Conservation (phyloP, 2,329 filamentous ascomycete species). For the Dactylellina haptotyla region DNA sequence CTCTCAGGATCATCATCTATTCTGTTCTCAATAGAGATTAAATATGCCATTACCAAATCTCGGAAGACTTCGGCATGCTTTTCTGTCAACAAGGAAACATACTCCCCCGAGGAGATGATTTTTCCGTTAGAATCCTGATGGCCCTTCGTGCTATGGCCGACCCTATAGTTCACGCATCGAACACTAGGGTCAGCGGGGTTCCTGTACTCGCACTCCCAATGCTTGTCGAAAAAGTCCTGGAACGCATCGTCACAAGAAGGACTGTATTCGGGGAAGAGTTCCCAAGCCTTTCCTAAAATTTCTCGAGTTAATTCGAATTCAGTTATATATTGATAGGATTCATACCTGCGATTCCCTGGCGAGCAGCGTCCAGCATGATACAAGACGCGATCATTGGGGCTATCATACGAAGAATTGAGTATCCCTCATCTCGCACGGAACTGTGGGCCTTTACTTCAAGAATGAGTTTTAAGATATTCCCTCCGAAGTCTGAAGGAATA, state of each 20-base stretch:
- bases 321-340: neutral
- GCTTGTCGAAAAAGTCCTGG: constrained; percentile 63
- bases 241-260: constrained; percentile 63
- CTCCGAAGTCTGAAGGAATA: constrained; percentile 65
- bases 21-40: neutral
- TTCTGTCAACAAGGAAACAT: neutral
- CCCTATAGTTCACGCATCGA: constrained; percentile 61
- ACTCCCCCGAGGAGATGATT: constrained; percentile 62
- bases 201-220: constrained; percentile 64
- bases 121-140: constrained; percentile 64
- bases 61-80: neutral
- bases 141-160: constrained; percentile 62
- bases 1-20: neutral
- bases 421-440: constrained; percentile 54
- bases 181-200: constrained; percentile 54
- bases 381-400: constrained; percentile 66
- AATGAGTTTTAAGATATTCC: constrained; percentile 66
- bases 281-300: constrained; percentile 58
- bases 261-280: constrained; percentile 63
- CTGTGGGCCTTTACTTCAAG: constrained; percentile 60
- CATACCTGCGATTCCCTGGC: constrained; percentile 57
- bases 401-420: constrained; percentile 63
- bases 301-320: neutral
- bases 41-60: neutral
- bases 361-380: constrained; percentile 65